Base-by-base conservation (phyloP, 495 filamentous ascomycete genomes). In the Trichoderma asperelloides region DNA sequence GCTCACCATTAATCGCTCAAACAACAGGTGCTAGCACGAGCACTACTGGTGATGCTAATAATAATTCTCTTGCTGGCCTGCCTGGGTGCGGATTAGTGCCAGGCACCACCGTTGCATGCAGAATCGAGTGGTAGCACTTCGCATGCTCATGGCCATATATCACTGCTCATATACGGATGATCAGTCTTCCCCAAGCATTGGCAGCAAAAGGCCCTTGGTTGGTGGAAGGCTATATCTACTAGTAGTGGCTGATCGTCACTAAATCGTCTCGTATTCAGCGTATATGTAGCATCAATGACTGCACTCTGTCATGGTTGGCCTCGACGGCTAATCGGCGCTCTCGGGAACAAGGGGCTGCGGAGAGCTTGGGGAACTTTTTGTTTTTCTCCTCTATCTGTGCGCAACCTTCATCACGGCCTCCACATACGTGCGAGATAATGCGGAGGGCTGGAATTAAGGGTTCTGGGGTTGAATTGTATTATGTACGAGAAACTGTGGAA, bases 361-460 rank as follows among this genome's bases (percentile, higher is more conserved):
- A 60, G 55, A 60, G 55, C 27, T 60, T 60, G 55, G 55, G 55
- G 55, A 30, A 60, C 55, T 30, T 60, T 60, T 60, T 60, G 55
- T 15, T 15, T 60, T 18, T 2, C 55, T 60, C 55, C 55, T 30
- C 55, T n/a, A 21, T 60, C 27, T 30, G 55, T 12, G 55, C 55
- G 55, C 55, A 60, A 12, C 23, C 55, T 60, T 60, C 55, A 30
- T 60, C 55, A 60, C 55, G 55, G 55, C 8, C 23, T 60, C 55
- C 55, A 60, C 55, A 60, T 11, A 25, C 55, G 55, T 60, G 23
- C 2, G 55, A 28, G 25, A 60, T 60, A 25, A 21, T 60, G 55
- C 55, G 55, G 55, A 60, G 55, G 33, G 16, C 23, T 60, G 23
- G 55, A 30, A 28, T 28, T 60, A 60, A 60, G 55, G 55, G 55